These are phyloP conservation scores for Geosmithia morbida DNA, from an alignment of 2,329 filamentous ascomycete genomes.

Conservation along the genomic window DNA sequence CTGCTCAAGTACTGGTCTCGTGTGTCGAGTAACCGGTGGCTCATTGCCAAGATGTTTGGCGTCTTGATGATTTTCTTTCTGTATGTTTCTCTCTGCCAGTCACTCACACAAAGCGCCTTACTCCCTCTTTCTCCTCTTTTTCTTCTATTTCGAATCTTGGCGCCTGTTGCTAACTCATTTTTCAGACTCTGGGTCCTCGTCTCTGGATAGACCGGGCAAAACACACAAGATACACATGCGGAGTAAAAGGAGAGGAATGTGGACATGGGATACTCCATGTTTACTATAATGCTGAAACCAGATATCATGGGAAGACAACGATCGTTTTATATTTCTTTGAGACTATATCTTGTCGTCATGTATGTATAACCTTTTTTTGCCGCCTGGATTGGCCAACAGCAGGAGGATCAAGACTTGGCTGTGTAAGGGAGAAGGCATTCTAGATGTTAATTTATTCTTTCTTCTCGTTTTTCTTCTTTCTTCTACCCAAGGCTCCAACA, in stretches of 20 bases:
- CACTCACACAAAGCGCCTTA: no score
- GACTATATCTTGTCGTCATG: background rate
- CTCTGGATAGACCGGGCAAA: slow-evolving; percentile 8
- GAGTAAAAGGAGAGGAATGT: background rate
- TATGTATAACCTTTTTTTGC: background rate
- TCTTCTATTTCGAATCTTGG: slow-evolving; percentile 4
- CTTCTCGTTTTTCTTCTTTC: background rate
- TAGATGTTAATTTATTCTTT: background rate
- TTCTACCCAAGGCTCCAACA: background rate
- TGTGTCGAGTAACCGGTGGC: slow-evolving; percentile 88
- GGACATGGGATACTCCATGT: background rate
- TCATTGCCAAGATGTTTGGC: slow-evolving; percentile 67
- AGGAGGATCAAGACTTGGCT: background rate
- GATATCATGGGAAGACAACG: slow-evolving; percentile 1
- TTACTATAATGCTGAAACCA: background rate
- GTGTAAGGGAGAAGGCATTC: background rate
- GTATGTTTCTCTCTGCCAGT: slow-evolving; percentile 24
- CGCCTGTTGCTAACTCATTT: background rate
- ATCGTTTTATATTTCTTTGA: background rate
- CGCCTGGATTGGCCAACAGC: background rate
- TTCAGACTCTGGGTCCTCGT: slow-evolving; percentile 24
- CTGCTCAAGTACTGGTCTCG: slow-evolving; percentile 93
- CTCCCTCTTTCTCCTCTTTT: background rate
- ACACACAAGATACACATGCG: background rate
- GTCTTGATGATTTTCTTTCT: slow-evolving; percentile 91